Conservation (phyloP, 768 basidiomycete species). For the Lactarius akahatsu region DNA sequence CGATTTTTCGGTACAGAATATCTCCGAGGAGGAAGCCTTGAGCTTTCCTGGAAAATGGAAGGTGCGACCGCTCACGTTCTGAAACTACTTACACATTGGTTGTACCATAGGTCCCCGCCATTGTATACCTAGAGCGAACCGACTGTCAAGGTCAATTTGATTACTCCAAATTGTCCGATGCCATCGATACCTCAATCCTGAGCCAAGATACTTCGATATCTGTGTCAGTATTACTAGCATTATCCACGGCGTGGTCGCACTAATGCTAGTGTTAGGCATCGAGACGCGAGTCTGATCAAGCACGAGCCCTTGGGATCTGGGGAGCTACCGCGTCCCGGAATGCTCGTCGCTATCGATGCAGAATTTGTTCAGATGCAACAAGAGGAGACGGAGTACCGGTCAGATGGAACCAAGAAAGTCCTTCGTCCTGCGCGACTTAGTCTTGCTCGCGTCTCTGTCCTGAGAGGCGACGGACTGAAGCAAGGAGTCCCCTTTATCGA, state of each 20-base stretch:
- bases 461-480: constrained; percentile 79
- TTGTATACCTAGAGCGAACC: constrained; percentile 84
- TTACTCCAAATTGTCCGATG: constrained; percentile 59
- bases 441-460: constrained; percentile 90
- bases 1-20: constrained; percentile 86
- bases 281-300: constrained; percentile 68
- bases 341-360: constrained; percentile 91
- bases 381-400: constrained; percentile 95
- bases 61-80: constrained; percentile 42
- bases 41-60: constrained; percentile 92
- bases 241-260: not conserved
- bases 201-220: constrained; percentile 88
- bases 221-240: constrained; percentile 46
- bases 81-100: not conserved
- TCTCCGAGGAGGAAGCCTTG: constrained; percentile 83
- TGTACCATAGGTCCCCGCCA: constrained; percentile 65
- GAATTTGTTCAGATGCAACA: constrained; percentile 98
- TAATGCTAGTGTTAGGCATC: constrained; percentile 53
- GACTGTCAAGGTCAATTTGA: constrained; percentile 62
- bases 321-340: constrained; percentile 85
- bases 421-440: constrained; percentile 89
- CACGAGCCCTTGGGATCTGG: constrained; percentile 70
- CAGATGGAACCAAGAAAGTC: constrained; percentile 92
- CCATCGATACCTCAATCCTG: constrained; percentile 71
- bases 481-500: constrained; percentile 93